Base-by-base conservation (phyloP, 139 green algal genomes). In the Axilococcus clingmanii region DNA sequence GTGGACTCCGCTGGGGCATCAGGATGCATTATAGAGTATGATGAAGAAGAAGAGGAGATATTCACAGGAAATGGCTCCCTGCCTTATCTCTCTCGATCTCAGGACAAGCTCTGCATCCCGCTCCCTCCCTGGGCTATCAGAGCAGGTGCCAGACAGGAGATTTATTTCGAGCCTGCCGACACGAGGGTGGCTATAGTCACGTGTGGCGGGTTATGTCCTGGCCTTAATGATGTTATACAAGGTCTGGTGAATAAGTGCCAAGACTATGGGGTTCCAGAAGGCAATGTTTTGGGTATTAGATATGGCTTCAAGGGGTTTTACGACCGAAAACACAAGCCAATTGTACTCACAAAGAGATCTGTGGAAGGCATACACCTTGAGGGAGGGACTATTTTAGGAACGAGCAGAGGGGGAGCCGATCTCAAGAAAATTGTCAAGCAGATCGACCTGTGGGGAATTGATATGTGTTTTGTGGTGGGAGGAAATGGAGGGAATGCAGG, bases 401-500 rank as follows among this genome's bases (percentile, higher is more conserved):
- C 89, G 20, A 89, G 74, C 7, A 71, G 92, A 2, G 92, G 90
- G 2, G 91, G 88, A 3, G 79, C 86, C 14, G 89, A 97, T 73
- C 82, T 94, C 46, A 84, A 68, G 38, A 82, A 94, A 63, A 97
- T 99, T 58, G 92, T 98, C 23, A 93, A 94, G 71, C 76, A 79
- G 37, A 82, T 99, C 22, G 81, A 96, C 68, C 82, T 95, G 75
- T 86, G 80, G 74, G 93, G 84, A 24, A 79, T 98, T 7, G 88
- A 97, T 71, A 94, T 97, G 85, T 59, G 94, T 23, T 94, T 94
- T 69, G 87, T 96, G 40, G 84, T 96, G 29, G 88, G 88, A 17
- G 89, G 86, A 66, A 94, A 95, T 61, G 87, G 87, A 17, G 85
- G 84, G 54, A 94, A 94, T 52, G 79, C 80, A 5, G 84, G 75